Evolutionary conservation across 75 land plant species (phyloP).

Genomic region (Isoetes taiwanensis): DNA sequence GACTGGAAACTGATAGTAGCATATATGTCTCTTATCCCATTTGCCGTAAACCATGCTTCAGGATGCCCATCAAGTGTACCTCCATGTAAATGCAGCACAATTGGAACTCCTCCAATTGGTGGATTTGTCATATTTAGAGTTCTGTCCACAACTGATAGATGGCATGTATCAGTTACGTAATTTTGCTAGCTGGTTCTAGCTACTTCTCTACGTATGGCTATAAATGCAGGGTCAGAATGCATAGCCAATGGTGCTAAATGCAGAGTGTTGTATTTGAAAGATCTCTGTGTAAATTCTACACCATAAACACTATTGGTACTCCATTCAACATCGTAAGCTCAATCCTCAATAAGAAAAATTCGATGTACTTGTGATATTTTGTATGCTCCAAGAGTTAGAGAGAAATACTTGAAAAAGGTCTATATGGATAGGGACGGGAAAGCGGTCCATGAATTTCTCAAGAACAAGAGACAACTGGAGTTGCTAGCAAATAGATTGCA

Average conservation of each 20-base stretch:
- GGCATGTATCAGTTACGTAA: conserved; percentile 14
- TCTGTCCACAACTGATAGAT: conserved; percentile 59
- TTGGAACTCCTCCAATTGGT: conserved; percentile 51
- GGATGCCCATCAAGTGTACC: conserved; percentile 52
- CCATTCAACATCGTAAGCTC: no score
- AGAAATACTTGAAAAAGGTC: no score
- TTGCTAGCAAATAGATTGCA: no score
- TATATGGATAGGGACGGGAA: no score
- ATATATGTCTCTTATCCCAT: conserved; percentile 26
- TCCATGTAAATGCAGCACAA: conserved; percentile 73
- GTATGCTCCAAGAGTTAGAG: no score
- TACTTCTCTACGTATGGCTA: no score
- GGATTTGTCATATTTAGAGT: conserved; percentile 40
- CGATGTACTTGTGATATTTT: no score
- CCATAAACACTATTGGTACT: no score
- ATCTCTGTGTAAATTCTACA: conserved; percentile 38
- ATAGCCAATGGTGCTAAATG: conserved; percentile 13
- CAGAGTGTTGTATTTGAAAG: conserved; percentile 18
- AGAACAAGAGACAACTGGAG: no score
- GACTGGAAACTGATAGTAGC: conserved; percentile 25
- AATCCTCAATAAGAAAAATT: no score
- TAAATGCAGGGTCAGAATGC: conserved; percentile 36
- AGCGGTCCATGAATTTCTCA: no score
- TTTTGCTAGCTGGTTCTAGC: conserved; percentile 9
- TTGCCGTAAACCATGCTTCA: conserved; percentile 63